Percentiles rank a stretch among this genome's conserved stretches.
Conservation (phyloP, 768 basidiomycete genomes). For the Gloeostereum incarnatum region DNA sequence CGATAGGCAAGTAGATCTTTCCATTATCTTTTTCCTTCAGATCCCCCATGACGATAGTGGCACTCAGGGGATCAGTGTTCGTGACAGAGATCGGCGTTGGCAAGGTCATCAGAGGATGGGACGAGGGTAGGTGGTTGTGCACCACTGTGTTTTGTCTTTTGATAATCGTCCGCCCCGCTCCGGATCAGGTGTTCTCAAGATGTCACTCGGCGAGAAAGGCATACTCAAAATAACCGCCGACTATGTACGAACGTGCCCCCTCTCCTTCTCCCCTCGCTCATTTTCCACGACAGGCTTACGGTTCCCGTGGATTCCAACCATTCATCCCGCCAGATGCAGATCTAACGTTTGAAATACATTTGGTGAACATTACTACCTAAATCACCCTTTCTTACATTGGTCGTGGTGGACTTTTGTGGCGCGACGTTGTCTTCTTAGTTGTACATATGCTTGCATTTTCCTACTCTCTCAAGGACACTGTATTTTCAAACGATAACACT, state of each 20-base stretch:
- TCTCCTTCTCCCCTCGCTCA: conserved; percentile 3
- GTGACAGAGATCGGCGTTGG: conserved; percentile 67
- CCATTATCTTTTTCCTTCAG: background rate
- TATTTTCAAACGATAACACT: too few relatives aligned
- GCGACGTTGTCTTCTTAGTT: too few relatives aligned
- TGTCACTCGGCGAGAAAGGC: conserved; percentile 74
- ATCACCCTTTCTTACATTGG: too few relatives aligned
- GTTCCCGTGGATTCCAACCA: conserved; percentile 64
- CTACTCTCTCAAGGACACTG: too few relatives aligned
- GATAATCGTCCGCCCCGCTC: conserved; percentile 9
- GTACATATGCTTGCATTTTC: too few relatives aligned
- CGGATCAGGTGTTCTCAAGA: conserved; percentile 57
- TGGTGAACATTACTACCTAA: conserved; percentile 72
- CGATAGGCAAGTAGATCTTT: conserved; percentile 46
- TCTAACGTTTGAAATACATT: conserved; percentile 78
- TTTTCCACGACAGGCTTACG: conserved; percentile 50
- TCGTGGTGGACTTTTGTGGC: too few relatives aligned
- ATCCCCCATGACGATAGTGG: conserved; percentile 6
- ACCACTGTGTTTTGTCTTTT: conserved; percentile 2
- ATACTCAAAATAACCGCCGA: conserved; percentile 60
- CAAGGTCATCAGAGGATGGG: conserved; percentile 86
- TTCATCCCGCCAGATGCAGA: conserved; percentile 71
- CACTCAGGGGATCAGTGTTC: conserved; percentile 47
- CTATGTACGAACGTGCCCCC: conserved; percentile 42
- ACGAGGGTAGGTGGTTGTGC: conserved; percentile 62